Conservation (phyloP, 2,329 filamentous ascomycete species). For the Colletotrichum somersetense region DNA sequence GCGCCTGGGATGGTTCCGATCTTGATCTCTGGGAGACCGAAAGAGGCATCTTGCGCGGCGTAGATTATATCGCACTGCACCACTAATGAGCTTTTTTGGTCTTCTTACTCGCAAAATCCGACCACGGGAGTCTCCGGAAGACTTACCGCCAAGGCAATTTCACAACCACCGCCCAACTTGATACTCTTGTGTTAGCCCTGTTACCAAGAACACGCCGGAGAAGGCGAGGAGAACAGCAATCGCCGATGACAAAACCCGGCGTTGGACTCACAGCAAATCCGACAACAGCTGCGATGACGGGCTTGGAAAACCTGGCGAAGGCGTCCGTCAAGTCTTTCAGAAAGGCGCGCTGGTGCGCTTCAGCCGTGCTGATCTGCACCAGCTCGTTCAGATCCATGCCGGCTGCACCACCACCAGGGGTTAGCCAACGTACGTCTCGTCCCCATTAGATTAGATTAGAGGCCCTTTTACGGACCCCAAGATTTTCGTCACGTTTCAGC, state of each 20-base stretch:
- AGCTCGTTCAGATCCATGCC: conserved; percentile 45
- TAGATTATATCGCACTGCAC: conserved; percentile 56
- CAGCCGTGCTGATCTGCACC: conserved; percentile 44
- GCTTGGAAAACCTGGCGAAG: conserved; percentile 57
- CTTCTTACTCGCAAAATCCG: conserved; percentile 9
- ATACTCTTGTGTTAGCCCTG: conserved; percentile 17
- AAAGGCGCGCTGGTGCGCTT: conserved; percentile 43
- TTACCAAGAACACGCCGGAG: background rate
- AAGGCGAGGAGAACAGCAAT: background rate
- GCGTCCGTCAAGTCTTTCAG: conserved; percentile 57
- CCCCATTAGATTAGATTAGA: conserved; percentile 28
- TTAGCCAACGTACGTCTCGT: conserved; percentile 22
- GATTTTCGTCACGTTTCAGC: conserved; percentile 29
- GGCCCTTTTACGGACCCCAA: background rate
- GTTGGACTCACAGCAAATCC: conserved; percentile 60
- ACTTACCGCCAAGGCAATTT: conserved; percentile 60
- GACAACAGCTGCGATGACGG: conserved; percentile 62
- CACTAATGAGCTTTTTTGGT: conserved; percentile 9
- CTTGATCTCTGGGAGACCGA: conserved; percentile 56
- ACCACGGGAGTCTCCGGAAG: background rate
- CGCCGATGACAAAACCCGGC: background rate
- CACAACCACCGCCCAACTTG: conserved; percentile 63
- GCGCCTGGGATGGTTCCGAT: conserved; percentile 57
- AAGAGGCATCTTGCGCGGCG: conserved; percentile 51
- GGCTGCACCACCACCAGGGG: conserved; percentile 32